These are phyloP conservation scores for Aristolochia californica DNA, from an alignment of 164 flowering plant genomes.

Conservation along the genomic window DNA sequence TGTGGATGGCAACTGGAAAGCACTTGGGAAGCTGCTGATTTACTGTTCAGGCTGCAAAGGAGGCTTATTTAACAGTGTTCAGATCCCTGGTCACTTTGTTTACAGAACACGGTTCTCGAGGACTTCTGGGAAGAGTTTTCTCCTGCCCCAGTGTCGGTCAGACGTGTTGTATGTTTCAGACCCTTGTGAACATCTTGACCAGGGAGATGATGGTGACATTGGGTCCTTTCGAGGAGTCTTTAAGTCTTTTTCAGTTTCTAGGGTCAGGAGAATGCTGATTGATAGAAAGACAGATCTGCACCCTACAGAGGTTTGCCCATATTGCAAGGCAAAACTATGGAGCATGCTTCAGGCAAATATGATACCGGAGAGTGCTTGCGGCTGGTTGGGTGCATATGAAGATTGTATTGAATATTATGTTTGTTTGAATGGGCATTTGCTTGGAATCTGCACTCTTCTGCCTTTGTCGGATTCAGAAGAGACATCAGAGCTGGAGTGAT, in stretches of 20 bases:
- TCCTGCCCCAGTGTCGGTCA: conserved; percentile 70
- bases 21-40: conserved; percentile 85
- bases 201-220: conserved; percentile 88
- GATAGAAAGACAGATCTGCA: conserved; percentile 56
- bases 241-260: conserved; percentile 74
- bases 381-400: conserved; percentile 85
- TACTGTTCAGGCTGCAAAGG: conserved; percentile 84
- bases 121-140: conserved; percentile 94
- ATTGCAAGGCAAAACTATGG: conserved; percentile 94
- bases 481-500: conserved; percentile 55
- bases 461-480: conserved; percentile 92
- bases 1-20: conserved; percentile 98
- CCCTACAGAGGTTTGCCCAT: conserved; percentile 76
- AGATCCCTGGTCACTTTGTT: conserved; percentile 88
- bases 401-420: conserved; percentile 85
- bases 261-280: conserved; percentile 56
- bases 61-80: conserved; percentile 49
- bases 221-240: conserved; percentile 92
- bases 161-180: conserved; percentile 94
- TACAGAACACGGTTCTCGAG: conserved; percentile 79
- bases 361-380: conserved; percentile 85
- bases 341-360: conserved; percentile 81
- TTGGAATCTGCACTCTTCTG: conserved; percentile 79
- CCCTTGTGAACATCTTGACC: conserved; percentile 96
- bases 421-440: conserved; percentile 91